Conservation (phyloP, 2,329 filamentous ascomycete genomes). For the Trichoderma atroviride region DNA sequence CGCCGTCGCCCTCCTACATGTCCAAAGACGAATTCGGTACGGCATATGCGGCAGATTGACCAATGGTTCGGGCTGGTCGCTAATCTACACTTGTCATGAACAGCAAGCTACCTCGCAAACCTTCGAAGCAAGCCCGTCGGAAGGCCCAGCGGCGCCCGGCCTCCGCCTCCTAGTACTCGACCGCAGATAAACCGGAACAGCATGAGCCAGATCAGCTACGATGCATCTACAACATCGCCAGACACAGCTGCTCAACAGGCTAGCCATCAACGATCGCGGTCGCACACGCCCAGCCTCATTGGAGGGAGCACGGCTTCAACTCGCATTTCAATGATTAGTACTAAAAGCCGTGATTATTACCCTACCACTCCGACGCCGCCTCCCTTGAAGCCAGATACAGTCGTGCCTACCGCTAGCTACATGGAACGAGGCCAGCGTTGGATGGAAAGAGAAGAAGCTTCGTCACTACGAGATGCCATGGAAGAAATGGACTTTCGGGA, state of each 20-base stretch:
- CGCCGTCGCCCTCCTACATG: slow-evolving; percentile 67
- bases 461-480: slow-evolving; percentile 70
- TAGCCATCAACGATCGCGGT: slow-evolving; percentile 35
- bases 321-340: slow-evolving; percentile 51
- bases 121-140: slow-evolving; percentile 68
- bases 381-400: slow-evolving; percentile 59
- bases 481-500: slow-evolving; percentile 68
- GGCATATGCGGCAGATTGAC: slow-evolving; percentile 24
- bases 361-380: slow-evolving; percentile 47
- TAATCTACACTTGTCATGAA: slow-evolving; percentile 30
- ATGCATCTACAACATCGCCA: slow-evolving; percentile 38
- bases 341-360: slow-evolving; percentile 56
- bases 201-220: slow-evolving; percentile 39
- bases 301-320: slow-evolving; percentile 51
- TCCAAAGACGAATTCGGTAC: slow-evolving; percentile 68
- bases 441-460: slow-evolving; percentile 80
- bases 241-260: slow-evolving; percentile 28
- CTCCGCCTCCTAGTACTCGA: slow-evolving; percentile 51
- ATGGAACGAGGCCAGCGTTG: slow-evolving; percentile 74
- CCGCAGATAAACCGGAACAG: slow-evolving; percentile 39
- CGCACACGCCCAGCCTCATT: slow-evolving; percentile 45
- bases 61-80: slow-evolving; percentile 24
- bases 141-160: slow-evolving; percentile 72
- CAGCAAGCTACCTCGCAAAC: slow-evolving; percentile 71
- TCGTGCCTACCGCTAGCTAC: slow-evolving; percentile 68